Evolutionary conservation across 768 basidiomycete species (phyloP).

Genomic region (Xerocomellus chrysenteron): DNA sequence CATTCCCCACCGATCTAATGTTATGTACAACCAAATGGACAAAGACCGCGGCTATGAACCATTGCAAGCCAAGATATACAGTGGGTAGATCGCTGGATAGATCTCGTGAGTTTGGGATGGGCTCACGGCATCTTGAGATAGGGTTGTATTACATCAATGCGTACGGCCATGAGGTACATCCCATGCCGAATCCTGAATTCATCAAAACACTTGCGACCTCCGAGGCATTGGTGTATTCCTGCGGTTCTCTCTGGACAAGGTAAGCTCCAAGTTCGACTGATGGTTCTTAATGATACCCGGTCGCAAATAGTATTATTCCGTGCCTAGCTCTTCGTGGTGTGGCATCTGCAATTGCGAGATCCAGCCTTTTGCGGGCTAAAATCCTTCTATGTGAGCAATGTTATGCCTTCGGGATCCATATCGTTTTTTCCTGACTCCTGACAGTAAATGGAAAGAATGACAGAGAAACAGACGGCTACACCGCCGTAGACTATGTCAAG

Average conservation of each 20-base stretch:
- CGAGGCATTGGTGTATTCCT: slow-evolving; percentile 83
- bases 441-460: slow-evolving; percentile 88
- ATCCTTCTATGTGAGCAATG: slow-evolving; percentile 71
- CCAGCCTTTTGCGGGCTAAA: slow-evolving; percentile 70
- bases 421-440: slow-evolving; percentile 3
- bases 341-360: slow-evolving; percentile 73
- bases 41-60: slow-evolving; percentile 53
- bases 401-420: neutral
- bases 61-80: slow-evolving; percentile 58
- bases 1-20: slow-evolving; percentile 51
- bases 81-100: slow-evolving; percentile 43
- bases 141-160: slow-evolving; percentile 87
- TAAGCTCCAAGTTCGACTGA: slow-evolving; percentile 27
- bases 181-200: slow-evolving; percentile 81
- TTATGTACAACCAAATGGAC: slow-evolving; percentile 58
- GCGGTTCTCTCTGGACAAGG: slow-evolving; percentile 96
- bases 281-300: slow-evolving; percentile 2
- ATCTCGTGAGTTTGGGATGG: slow-evolving; percentile 7
- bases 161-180: slow-evolving; percentile 91
- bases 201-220: slow-evolving; percentile 57
- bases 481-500: slow-evolving; percentile 81
- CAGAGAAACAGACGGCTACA: slow-evolving; percentile 85
- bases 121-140: slow-evolving; percentile 29
- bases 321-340: slow-evolving; percentile 86
- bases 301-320: slow-evolving; percentile 70